A percentile compares a stretch with the other conserved stretches of the same genome.
Evolutionary conservation across 2,329 filamentous ascomycete species (phyloP).

Genomic region (Pyrenophora seminiperda): DNA sequence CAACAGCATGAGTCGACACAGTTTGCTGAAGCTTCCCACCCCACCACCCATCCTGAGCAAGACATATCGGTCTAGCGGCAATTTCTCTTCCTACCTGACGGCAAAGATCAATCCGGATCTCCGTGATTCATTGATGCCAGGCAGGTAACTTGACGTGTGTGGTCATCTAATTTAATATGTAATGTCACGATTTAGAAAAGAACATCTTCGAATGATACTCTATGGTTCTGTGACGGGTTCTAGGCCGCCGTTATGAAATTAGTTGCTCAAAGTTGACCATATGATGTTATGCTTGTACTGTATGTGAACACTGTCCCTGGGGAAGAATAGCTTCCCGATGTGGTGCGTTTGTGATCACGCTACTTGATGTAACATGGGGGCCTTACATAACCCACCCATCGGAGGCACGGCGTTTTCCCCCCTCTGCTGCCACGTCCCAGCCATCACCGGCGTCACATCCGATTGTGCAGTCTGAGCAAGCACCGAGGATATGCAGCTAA

Average conservation of each 20-base stretch:
- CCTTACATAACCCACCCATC: no score
- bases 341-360: no score
- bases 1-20: background rate
- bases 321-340: no score
- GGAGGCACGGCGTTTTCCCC: background rate
- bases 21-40: constrained; percentile 1
- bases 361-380: no score
- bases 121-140: constrained; percentile 16
- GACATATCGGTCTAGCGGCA: constrained; percentile 27
- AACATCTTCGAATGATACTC: background rate
- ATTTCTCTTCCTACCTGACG: constrained; percentile 33
- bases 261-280: no score
- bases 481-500: background rate
- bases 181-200: background rate
- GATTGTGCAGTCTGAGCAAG: background rate
- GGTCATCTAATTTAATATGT: background rate
- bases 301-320: no score
- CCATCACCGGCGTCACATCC: background rate
- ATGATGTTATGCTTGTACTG: no score
- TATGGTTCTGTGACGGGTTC: no score
- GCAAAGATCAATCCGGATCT: constrained; percentile 35
- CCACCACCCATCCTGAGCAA: constrained; percentile 26
- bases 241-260: no score
- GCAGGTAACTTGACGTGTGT: background rate
- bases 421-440: background rate